phyloP scores from a whole-genome alignment of 257 asterid genomes.

The Lavandula angustifolia region DNA sequence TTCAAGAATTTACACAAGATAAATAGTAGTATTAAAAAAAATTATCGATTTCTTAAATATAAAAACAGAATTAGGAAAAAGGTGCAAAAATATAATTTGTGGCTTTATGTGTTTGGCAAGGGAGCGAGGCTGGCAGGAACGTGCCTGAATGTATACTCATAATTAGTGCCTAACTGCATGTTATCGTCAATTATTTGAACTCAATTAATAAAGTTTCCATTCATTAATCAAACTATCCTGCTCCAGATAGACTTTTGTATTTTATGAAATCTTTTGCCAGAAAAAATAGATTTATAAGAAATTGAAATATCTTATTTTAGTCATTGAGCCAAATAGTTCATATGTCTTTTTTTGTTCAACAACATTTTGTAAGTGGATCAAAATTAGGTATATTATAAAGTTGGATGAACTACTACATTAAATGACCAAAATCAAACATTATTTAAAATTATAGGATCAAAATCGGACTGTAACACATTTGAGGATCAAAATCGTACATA shows the following conservation, averaged over 20 bases:
- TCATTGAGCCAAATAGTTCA: too few relatives aligned
- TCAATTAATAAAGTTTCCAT: not conserved
- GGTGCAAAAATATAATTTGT: not conserved
- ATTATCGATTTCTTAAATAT: too few relatives aligned
- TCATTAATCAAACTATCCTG: slow-evolving; percentile 6
- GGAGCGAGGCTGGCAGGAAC: slow-evolving; percentile 41
- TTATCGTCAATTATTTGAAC: slow-evolving; percentile 32
- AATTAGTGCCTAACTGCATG: slow-evolving; percentile 36
- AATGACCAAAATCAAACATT: too few relatives aligned
- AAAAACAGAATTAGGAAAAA: not conserved
- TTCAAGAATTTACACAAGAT: slow-evolving; percentile 3
- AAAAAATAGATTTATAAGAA: not conserved
- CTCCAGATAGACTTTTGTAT: not conserved
- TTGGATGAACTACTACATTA: too few relatives aligned
- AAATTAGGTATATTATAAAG: too few relatives aligned
- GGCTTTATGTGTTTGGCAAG: slow-evolving; percentile 33
- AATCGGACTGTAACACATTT: too few relatives aligned
- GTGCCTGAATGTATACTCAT: slow-evolving; percentile 30
- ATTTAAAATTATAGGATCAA: too few relatives aligned
- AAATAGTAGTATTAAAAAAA: not conserved
- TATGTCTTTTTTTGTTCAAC: too few relatives aligned
- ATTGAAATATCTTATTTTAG: too few relatives aligned
- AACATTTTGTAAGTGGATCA: too few relatives aligned
- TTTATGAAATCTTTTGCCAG: not conserved
- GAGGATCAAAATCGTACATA: too few relatives aligned